These are phyloP conservation scores for Fusarium irregulare DNA, from an alignment of 2,329 filamentous ascomycete genomes.

Conservation along the genomic window DNA sequence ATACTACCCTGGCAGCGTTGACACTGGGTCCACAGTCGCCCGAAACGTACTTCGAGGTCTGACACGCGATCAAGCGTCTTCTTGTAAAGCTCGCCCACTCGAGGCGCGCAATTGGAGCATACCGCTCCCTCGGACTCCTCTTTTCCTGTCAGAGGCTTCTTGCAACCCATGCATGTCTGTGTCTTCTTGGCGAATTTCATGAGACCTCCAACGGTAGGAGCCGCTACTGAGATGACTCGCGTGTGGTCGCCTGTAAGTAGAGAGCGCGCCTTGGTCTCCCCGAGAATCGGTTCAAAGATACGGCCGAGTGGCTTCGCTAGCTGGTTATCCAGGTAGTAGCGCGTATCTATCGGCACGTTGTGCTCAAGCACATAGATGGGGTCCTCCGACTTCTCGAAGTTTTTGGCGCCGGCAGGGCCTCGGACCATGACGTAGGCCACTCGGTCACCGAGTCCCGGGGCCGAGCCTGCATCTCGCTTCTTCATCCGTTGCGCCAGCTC, in stretches of 20 bases:
- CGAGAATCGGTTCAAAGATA: slow-evolving; percentile 98
- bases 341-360: slow-evolving; percentile 97
- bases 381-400: slow-evolving; percentile 97
- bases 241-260: slow-evolving; percentile 94
- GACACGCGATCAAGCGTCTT: slow-evolving; percentile 89
- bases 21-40: slow-evolving; percentile 96
- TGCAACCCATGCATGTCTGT: slow-evolving; percentile 98
- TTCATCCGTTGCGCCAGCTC: slow-evolving; percentile 96
- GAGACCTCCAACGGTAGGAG: slow-evolving; percentile 88
- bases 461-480: slow-evolving; percentile 95
- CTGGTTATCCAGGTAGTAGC: slow-evolving; percentile 98
- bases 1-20: slow-evolving; percentile 97
- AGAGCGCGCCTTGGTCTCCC: slow-evolving; percentile 88
- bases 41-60: slow-evolving; percentile 93
- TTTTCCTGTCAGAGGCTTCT: slow-evolving; percentile 87
- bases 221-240: slow-evolving; percentile 91
- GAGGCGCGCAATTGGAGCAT: slow-evolving; percentile 84
- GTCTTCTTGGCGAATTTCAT: slow-evolving; percentile 99
- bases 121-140: slow-evolving; percentile 87
- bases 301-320: slow-evolving; percentile 92
- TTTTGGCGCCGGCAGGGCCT: slow-evolving; percentile 87
- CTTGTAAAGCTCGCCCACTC: slow-evolving; percentile 92
- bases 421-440: slow-evolving; percentile 99
- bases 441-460: slow-evolving; percentile 91
- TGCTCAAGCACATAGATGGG: slow-evolving; percentile 97